Evolutionary conservation across 768 basidiomycete genomes (phyloP).

Genomic region (Lactarius akahatsu): DNA sequence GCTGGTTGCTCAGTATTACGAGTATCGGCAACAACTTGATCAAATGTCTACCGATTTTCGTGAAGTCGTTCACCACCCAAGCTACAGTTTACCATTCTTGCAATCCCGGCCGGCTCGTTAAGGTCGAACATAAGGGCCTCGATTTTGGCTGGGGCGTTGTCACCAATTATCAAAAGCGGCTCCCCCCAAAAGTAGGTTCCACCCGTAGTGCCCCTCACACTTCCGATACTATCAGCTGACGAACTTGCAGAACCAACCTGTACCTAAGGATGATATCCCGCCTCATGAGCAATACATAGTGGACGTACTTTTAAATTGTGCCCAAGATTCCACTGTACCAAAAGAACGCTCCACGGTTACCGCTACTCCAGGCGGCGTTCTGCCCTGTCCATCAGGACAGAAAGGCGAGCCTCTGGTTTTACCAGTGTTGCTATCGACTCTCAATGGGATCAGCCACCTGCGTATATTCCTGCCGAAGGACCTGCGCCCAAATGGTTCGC

Average conservation of each 20-base stretch:
- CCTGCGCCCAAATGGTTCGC: constrained; percentile 66
- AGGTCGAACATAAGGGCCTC: constrained; percentile 78
- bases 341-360: constrained; percentile 57
- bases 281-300: constrained; percentile 92
- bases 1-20: constrained; percentile 86
- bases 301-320: constrained; percentile 86
- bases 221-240: neutral
- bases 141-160: constrained; percentile 98
- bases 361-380: constrained; percentile 65
- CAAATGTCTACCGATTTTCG: constrained; percentile 86
- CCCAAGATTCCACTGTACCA: constrained; percentile 55
- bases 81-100: constrained; percentile 91
- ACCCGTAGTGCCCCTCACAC: neutral
- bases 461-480: constrained; percentile 91
- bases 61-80: constrained; percentile 92
- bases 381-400: constrained; percentile 68
- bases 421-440: constrained; percentile 82
- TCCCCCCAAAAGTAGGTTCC: constrained; percentile 67
- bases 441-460: constrained; percentile 84
- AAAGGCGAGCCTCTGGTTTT: constrained; percentile 85
- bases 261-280: constrained; percentile 67
- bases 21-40: constrained; percentile 88
- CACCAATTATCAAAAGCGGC: constrained; percentile 86
- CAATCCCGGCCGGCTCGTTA: constrained; percentile 91
- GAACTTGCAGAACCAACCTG: constrained; percentile 55